Percentiles rank a stretch among this genome's conserved stretches.
Conservation (phyloP, 768 basidiomycete species). For the Filobasidium wieringae region DNA sequence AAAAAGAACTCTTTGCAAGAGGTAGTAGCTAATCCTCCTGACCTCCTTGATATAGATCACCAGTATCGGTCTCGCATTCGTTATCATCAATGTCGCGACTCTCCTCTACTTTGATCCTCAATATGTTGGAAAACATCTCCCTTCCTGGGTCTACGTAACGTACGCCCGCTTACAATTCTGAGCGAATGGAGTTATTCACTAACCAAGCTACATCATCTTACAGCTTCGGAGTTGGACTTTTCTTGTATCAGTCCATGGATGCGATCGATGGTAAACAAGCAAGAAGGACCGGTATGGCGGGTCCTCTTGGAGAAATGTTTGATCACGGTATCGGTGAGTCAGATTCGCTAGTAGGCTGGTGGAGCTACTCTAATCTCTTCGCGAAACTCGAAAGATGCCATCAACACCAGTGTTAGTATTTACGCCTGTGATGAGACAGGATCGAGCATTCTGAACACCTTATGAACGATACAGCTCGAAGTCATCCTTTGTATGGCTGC, state of each 20-base stretch:
- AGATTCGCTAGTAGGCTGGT: not conserved
- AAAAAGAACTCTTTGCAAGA: too few relatives aligned
- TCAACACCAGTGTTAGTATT: conserved; percentile 80
- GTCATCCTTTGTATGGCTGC: conserved; percentile 70
- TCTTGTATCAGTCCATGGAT: conserved; percentile 62
- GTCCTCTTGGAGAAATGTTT: conserved; percentile 94
- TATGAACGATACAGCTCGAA: conserved; percentile 82
- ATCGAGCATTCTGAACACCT: too few relatives aligned
- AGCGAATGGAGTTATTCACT: too few relatives aligned
- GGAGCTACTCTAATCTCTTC: too few relatives aligned
- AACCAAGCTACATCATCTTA: too few relatives aligned
- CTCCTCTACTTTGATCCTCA: conserved; percentile 69
- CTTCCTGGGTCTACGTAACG: conserved; percentile 86
- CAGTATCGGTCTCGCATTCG: conserved; percentile 65
- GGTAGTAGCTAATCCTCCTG: too few relatives aligned
- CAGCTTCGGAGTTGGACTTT: conserved; percentile 79
- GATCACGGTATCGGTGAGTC: conserved; percentile 63
- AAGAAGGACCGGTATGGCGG: conserved; percentile 89
- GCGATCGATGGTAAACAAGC: conserved; percentile 64
- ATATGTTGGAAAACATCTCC: conserved; percentile 40
- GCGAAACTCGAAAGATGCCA: too few relatives aligned
- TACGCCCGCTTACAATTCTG: too few relatives aligned
- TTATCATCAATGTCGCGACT: conserved; percentile 72
- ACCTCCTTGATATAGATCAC: conserved; percentile 62
- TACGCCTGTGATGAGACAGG: too few relatives aligned